phyloP scores from a whole-genome alignment of 208 protist species.

The Zelonia costaricensis region DNA sequence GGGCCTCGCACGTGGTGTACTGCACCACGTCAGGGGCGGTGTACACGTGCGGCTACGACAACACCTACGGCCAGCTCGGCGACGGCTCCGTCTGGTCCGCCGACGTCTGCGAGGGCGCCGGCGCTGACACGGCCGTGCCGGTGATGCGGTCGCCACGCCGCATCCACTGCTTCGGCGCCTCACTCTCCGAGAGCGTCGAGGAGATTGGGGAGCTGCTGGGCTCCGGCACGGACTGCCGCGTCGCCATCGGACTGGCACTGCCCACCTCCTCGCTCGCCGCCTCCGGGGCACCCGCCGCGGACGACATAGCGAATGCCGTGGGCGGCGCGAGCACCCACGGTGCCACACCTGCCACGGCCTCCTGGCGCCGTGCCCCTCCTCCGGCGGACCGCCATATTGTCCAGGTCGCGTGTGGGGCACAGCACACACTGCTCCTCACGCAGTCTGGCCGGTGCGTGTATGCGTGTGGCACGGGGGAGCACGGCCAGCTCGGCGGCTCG shows the following conservation, averaged over 20 bases:
- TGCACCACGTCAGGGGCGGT: conserved; percentile 72
- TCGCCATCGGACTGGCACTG: conserved; percentile 9
- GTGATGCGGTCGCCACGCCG: conserved; percentile 32
- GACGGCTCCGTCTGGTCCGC: conserved; percentile 74
- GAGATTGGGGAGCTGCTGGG: not conserved
- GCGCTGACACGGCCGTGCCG: not conserved
- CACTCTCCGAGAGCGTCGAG: too few species aligned
- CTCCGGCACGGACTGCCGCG: conserved; percentile 1
- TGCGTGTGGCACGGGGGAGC: conserved; percentile 66
- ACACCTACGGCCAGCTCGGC: conserved; percentile 82
- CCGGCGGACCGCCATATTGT: conserved; percentile 32
- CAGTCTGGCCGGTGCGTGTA: conserved; percentile 46
- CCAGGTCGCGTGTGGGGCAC: conserved; percentile 62
- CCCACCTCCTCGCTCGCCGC: conserved; percentile 6
- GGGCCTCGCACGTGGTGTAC: conserved; percentile 78
- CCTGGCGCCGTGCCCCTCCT: conserved; percentile 12
- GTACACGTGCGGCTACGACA: conserved; percentile 78
- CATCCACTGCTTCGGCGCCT: conserved; percentile 43
- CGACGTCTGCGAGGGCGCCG: not conserved
- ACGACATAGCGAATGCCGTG: too few species aligned
- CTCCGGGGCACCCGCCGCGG: too few species aligned
- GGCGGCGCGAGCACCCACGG: too few species aligned
- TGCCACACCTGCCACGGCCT: too few species aligned
- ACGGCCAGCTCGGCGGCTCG: conserved; percentile 66
- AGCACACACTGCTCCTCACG: conserved; percentile 77